A percentile compares a stretch with the other conserved stretches of the same genome.
phyloP scores from a whole-genome alignment of 352 stramenopile genomes.

The Globisporangium radiosum region DNA sequence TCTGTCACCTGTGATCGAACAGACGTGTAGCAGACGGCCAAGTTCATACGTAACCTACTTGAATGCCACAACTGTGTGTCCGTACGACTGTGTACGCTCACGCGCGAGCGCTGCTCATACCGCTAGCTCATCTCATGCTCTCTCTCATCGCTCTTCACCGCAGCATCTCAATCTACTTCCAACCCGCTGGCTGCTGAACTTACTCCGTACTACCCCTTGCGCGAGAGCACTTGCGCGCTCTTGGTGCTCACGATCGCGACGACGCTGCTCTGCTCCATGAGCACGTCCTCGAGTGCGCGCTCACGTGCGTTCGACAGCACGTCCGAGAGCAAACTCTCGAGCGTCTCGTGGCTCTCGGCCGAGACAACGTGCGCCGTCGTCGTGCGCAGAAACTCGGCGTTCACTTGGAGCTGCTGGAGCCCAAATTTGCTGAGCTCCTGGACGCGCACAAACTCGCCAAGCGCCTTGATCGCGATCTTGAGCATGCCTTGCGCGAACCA shows the following conservation, averaged over 20 bases:
- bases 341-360: constrained; percentile 34
- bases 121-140: background rate
- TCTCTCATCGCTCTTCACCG: no score
- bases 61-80: constrained; percentile 1
- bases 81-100: background rate
- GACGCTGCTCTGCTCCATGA: constrained; percentile 83
- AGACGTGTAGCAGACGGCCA: no score
- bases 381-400: constrained; percentile 65
- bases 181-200: background rate
- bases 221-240: constrained; percentile 59
- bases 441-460: constrained; percentile 56
- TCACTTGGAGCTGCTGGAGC: constrained; percentile 74
- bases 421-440: constrained; percentile 59
- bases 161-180: background rate
- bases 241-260: constrained; percentile 81
- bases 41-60: background rate
- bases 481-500: constrained; percentile 66
- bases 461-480: constrained; percentile 75
- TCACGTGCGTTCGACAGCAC: constrained; percentile 73
- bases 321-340: constrained; percentile 71
- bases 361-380: constrained; percentile 50
- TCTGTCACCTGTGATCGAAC: no score
- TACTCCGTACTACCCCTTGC: constrained; percentile 18
- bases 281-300: constrained; percentile 42
- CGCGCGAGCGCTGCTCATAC: no score